phyloP scores from a whole-genome alignment of 257 asterid species.

The Galeopsis tetrahit region DNA sequence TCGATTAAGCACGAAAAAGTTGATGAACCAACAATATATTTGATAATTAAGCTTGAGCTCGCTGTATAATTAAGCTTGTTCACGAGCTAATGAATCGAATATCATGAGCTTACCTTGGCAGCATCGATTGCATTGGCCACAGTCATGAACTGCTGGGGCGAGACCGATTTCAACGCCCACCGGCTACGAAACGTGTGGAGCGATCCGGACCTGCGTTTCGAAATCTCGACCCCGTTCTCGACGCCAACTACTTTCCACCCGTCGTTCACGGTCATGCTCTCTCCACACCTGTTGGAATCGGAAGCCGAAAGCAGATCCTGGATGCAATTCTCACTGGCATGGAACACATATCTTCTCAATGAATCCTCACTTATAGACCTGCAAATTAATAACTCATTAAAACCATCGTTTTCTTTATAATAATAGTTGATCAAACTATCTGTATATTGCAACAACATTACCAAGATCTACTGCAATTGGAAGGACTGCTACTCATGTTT shows the following conservation, averaged over 20 bases:
- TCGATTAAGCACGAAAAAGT: no score
- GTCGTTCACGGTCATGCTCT: conserved; percentile 35
- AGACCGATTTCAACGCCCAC: conserved; percentile 66
- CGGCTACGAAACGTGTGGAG: conserved; percentile 86
- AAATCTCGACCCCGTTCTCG: conserved; percentile 80
- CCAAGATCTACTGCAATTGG: conserved; percentile 80
- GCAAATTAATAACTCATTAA: background rate
- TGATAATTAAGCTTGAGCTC: no score
- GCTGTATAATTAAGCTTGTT: no score
- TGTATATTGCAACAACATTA: conserved; percentile 19
- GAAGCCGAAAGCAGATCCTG: conserved; percentile 89
- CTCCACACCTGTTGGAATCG: conserved; percentile 51
- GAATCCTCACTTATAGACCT: conserved; percentile 99
- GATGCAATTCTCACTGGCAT: conserved; percentile 91
- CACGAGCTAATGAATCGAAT: no score
- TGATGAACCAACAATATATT: no score
- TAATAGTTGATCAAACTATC: background rate
- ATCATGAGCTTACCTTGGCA: conserved; percentile 58
- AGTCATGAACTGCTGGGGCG: conserved; percentile 72
- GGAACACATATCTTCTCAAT: conserved; percentile 73
- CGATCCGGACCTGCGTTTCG: conserved; percentile 74
- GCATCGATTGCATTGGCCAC: conserved; percentile 96
- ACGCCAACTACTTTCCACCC: conserved; percentile 70
- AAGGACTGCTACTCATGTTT: conserved; percentile 41
- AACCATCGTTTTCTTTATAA: background rate